Conservation (phyloP, 2,329 filamentous ascomycete genomes). For the Penicillium sp. region DNA sequence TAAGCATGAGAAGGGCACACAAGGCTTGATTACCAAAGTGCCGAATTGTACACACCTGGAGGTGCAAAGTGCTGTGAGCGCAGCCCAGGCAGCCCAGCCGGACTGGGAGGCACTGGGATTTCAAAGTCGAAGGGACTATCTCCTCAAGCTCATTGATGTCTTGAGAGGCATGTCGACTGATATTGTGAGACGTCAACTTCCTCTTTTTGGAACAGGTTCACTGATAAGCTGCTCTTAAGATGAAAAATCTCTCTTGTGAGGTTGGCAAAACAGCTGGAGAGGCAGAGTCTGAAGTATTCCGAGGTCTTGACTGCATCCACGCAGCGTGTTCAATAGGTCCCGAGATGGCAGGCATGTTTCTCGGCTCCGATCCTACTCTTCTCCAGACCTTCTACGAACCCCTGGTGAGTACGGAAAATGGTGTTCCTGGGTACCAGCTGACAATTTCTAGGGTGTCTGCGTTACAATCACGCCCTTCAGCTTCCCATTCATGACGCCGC, state of each 20-base stretch:
- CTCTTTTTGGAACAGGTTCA: neutral
- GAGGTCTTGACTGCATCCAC: conserved; percentile 26
- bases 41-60: conserved; percentile 21
- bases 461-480: conserved; percentile 49
- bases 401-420: conserved; percentile 8
- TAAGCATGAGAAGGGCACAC: conserved; percentile 12
- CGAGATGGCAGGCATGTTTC: conserved; percentile 26
- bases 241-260: conserved; percentile 18
- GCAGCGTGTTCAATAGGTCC: conserved; percentile 24
- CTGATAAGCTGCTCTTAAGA: conserved; percentile 2
- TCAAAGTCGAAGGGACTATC: conserved; percentile 15
- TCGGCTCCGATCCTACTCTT: conserved; percentile 19
- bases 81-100: conserved; percentile 20
- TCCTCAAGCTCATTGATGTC: conserved; percentile 18
- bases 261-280: conserved; percentile 26
- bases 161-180: conserved; percentile 16
- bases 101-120: conserved; percentile 20
- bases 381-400: conserved; percentile 23
- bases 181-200: neutral
- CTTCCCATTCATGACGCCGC: conserved; percentile 62
- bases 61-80: conserved; percentile 21
- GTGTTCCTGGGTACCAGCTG: too few relatives aligned
- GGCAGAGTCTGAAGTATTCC: conserved; percentile 24
- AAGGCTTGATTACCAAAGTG: conserved; percentile 21
- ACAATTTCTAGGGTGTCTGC: conserved; percentile 47